A percentile compares a stretch with the other conserved stretches of the same genome.
Conservation (phyloP, 805 yeast genomes). For the Monosporozyma siamensis region DNA sequence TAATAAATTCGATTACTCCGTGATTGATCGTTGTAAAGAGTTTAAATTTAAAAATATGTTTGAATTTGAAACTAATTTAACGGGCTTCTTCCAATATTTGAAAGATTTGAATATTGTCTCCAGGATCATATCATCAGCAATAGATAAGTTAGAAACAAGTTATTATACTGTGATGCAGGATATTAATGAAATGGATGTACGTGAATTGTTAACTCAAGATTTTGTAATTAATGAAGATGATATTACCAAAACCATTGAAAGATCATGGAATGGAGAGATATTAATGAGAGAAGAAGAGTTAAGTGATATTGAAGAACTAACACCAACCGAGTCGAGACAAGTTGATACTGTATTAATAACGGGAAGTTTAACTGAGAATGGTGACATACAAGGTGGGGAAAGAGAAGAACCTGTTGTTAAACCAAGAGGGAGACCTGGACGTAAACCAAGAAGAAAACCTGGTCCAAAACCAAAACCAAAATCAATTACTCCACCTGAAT, state of each 20-base stretch:
- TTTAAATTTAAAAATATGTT: constrained; percentile 5
- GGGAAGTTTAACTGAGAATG: too few species aligned
- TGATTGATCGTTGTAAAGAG: constrained; percentile 13
- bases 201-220: constrained; percentile 15
- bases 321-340: background rate
- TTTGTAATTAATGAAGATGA: constrained; percentile 23
- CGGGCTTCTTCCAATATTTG: constrained; percentile 9
- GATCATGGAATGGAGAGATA: constrained; percentile 25
- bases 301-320: constrained; percentile 24
- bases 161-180: constrained; percentile 6
- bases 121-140: constrained; percentile 11
- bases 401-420: background rate
- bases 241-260: constrained; percentile 10
- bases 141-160: constrained; percentile 9
- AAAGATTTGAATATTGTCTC: constrained; percentile 7
- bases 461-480: constrained; percentile 1
- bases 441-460: background rate
- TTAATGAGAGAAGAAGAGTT: constrained; percentile 26
- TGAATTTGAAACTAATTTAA: constrained; percentile 9
- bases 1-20: constrained; percentile 1
- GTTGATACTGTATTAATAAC: too few species aligned
- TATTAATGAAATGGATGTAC: constrained; percentile 9
- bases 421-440: background rate
- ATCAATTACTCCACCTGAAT: too few species aligned
- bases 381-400: too few species aligned